Base-by-base conservation (phyloP, 768 basidiomycete species). In the Mycena venus region DNA sequence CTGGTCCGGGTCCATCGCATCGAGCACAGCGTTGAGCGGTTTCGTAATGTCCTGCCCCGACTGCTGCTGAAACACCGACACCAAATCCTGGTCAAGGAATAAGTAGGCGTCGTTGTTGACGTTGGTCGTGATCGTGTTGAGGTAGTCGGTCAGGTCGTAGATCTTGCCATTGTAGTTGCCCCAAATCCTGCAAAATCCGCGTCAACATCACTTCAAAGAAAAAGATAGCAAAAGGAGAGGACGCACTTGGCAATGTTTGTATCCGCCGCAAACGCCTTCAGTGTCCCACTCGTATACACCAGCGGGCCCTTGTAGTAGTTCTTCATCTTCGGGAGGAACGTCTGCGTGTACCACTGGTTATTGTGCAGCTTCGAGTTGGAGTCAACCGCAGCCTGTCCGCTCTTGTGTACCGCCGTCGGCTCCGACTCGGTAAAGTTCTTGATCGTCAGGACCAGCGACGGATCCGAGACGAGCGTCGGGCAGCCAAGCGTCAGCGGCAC, bases 81-180 rank as follows among this genome's bases (percentile, higher is more conserved):
- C 87, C 70, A 99, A 82, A 71, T 86, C 86, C 8, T 77, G 71
- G 77, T 96, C 86, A 66, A 99, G 80, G 87, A 97, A 99, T 6
- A 82, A 71, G 82, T 91, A 95, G 10, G 83, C 73, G 11, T 82
- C 79, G 8, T 87, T 84, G 58, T 88, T 89, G 31, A 81, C 82
- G 78, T 91, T 90, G 31, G 88, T 79, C 15, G 83, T 81, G 65
- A 92, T 85, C 0, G 96, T 95, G 80, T 92, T 88, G 76, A 98
- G 86, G 78, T 99, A 99, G 84, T 99, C 95, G 1, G 95, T 93
- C 23, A 98, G 81, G 79, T 98, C 97, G 81, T 94, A 99, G 42
- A 99, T 82, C 32, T 87, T 83, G 49, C 88, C 84, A 7, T 97
- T 85, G 86, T 92, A 97, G 55, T 97, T 89, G 0, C 90, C 96